phyloP scores from a whole-genome alignment of 345 rosid genomes.

The Streptanthus diversifolius region DNA sequence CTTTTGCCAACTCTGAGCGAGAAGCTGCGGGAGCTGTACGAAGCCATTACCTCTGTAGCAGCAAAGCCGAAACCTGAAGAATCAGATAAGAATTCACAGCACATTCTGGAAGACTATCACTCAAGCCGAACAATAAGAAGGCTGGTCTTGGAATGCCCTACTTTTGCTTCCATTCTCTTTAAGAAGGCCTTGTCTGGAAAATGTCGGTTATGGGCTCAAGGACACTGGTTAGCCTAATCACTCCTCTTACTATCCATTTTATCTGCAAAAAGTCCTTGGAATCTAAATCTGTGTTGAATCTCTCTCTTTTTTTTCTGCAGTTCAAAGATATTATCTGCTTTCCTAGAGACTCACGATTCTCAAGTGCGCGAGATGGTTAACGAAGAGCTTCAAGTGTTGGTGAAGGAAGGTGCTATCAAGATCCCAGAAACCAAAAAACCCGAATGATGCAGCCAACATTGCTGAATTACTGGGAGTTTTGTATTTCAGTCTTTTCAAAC shows the following conservation, averaged over 20 bases:
- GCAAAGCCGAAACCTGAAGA: conserved; percentile 58
- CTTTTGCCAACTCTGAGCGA: conserved; percentile 54
- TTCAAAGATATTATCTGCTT: conserved; percentile 67
- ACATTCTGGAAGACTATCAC: conserved; percentile 77
- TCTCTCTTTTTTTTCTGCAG: conserved; percentile 41
- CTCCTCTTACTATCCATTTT: neutral
- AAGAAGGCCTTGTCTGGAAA: conserved; percentile 70
- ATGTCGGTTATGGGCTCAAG: conserved; percentile 61
- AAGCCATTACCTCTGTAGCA: conserved; percentile 62
- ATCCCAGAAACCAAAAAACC: conserved; percentile 39
- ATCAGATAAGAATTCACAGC: conserved; percentile 34
- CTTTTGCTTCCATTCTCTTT: conserved; percentile 66
- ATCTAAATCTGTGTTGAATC: conserved; percentile 4
- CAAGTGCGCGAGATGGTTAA: conserved; percentile 47
- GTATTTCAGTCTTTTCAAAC: neutral
- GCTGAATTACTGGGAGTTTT: conserved; percentile 5
- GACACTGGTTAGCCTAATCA: conserved; percentile 64
- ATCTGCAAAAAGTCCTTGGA: neutral
- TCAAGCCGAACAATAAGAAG: conserved; percentile 79
- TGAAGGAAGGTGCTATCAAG: conserved; percentile 58
- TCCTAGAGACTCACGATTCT: conserved; percentile 56
- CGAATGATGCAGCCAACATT: conserved; percentile 15
- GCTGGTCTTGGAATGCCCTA: conserved; percentile 60
- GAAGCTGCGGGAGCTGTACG: conserved; percentile 55
- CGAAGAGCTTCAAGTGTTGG: conserved; percentile 65